Conservation (phyloP, 1,284 basidiomycete species). For the Pascua sp. region DNA sequence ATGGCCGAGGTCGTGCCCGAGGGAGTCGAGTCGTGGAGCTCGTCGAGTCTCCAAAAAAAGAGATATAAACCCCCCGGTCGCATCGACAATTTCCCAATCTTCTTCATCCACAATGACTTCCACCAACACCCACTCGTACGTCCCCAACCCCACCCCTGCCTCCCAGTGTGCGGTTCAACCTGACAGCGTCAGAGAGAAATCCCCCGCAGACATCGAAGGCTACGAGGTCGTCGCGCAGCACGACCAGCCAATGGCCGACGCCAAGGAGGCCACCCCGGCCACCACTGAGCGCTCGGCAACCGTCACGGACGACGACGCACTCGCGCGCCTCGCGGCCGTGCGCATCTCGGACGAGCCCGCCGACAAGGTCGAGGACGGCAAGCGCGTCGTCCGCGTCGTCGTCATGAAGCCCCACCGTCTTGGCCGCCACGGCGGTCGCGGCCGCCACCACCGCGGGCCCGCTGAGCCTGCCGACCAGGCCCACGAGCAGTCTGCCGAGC, state of each 20-base stretch:
- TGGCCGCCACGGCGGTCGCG: background rate
- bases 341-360: conserved; percentile 1
- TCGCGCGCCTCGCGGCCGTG: background rate
- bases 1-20: too few relatives aligned
- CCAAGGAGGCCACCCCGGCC: background rate
- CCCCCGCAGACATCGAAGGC: conserved; percentile 4
- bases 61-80: too few relatives aligned
- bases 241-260: background rate
- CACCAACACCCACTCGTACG: conserved; percentile 1
- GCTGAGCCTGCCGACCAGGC: too few relatives aligned
- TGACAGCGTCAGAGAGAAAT: conserved; percentile 18
- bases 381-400: conserved; percentile 2
- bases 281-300: background rate
- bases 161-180: background rate
- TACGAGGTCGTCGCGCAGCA: conserved; percentile 6
- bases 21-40: too few relatives aligned
- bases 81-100: background rate
- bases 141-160: background rate
- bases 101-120: background rate
- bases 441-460: too few relatives aligned
- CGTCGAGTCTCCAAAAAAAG: too few relatives aligned
- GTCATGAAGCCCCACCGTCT: background rate
- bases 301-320: background rate
- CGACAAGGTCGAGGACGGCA: background rate
- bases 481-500: too few relatives aligned